Evolutionary conservation across 2,329 filamentous ascomycete species (phyloP).

Genomic region (Coniochaeta hoffmannii): DNA sequence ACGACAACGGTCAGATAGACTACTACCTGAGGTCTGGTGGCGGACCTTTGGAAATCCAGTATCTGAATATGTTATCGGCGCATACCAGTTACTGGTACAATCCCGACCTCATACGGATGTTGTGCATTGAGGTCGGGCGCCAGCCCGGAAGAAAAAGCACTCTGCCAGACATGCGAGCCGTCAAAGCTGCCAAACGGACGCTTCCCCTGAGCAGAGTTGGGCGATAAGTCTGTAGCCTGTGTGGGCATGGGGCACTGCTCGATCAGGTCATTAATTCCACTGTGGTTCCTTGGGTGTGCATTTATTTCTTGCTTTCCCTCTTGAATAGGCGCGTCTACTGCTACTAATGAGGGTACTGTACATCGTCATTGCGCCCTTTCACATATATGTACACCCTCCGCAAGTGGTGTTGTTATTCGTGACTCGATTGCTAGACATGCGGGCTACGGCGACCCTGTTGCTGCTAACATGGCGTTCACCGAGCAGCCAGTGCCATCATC

Average conservation of each 20-base stretch:
- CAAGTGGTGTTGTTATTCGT: neutral
- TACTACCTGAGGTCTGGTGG: conserved; percentile 78
- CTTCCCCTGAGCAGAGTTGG: neutral
- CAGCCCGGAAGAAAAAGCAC: conserved; percentile 56
- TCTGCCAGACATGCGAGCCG: conserved; percentile 50
- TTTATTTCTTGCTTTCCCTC: too few relatives aligned
- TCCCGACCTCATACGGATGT: conserved; percentile 79
- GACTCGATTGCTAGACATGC: neutral
- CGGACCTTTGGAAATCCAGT: conserved; percentile 88
- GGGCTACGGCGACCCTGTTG: neutral
- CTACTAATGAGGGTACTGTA: neutral
- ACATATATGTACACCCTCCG: neutral
- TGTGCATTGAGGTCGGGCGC: conserved; percentile 82
- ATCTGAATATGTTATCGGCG: conserved; percentile 92
- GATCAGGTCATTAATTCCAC: too few relatives aligned
- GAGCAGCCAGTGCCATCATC: conserved; percentile 23
- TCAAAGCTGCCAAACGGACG: conserved; percentile 31
- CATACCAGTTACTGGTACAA: conserved; percentile 92
- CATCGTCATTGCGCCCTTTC: neutral
- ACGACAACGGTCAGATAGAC: conserved; percentile 95
- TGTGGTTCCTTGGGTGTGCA: too few relatives aligned
- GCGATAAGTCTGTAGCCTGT: neutral
- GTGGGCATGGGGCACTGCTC: neutral
- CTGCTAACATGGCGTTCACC: neutral
- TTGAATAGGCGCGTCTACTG: neutral